Conservation (phyloP, 2,329 filamentous ascomycete species). For the Pseudocercospora vitis region DNA sequence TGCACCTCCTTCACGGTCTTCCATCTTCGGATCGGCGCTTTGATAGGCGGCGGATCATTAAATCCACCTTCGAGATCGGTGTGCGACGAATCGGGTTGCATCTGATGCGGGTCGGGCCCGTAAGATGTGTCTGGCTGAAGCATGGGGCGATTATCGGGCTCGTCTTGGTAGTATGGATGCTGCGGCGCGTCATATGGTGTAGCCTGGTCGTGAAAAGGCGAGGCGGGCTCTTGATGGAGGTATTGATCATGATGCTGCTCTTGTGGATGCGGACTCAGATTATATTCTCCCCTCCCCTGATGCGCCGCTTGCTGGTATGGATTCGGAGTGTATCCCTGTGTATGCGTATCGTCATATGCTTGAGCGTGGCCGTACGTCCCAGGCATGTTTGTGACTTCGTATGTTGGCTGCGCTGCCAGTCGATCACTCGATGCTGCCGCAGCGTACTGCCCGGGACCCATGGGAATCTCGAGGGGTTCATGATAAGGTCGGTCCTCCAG, state of each 20-base stretch:
- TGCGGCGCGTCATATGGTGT: constrained; percentile 37
- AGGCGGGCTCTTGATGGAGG: constrained; percentile 46
- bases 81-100: constrained; percentile 43
- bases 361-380: constrained; percentile 64
- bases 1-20: constrained; percentile 98
- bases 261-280: constrained; percentile 74
- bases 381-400: constrained; percentile 68
- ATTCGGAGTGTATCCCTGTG: constrained; percentile 46
- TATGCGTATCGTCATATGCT: constrained; percentile 55
- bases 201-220: constrained; percentile 54
- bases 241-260: constrained; percentile 77
- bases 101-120: constrained; percentile 58
- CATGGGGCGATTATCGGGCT: constrained; percentile 74
- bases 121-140: constrained; percentile 63
- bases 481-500: constrained; percentile 75
- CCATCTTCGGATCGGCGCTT: constrained; percentile 75
- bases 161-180: constrained; percentile 60
- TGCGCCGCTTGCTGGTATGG: constrained; percentile 44
- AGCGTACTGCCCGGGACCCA: constrained; percentile 54
- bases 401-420: constrained; percentile 79
- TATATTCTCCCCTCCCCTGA: constrained; percentile 56
- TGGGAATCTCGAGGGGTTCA: constrained; percentile 67
- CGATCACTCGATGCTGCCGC: constrained; percentile 63
- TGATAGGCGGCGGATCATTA: constrained; percentile 50
- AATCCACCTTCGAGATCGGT: constrained; percentile 39